phyloP scores from a whole-genome alignment of 495 filamentous ascomycete genomes.

The Penicillium coffeae region DNA sequence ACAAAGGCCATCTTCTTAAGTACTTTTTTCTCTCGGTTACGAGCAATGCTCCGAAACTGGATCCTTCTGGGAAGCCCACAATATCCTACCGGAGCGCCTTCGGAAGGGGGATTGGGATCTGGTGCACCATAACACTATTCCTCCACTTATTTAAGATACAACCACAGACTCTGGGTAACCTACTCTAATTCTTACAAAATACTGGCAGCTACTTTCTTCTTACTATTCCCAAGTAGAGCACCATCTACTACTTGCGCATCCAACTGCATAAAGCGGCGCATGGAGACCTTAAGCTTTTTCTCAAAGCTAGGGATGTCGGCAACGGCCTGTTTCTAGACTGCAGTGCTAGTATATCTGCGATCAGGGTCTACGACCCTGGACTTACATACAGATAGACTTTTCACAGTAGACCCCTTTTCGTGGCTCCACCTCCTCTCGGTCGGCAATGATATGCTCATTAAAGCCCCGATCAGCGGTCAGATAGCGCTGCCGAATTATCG shows the following conservation, averaged over 20 bases:
- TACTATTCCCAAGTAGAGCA: constrained; percentile 8
- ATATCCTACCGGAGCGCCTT: too few relatives aligned
- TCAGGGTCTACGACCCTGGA: too few relatives aligned
- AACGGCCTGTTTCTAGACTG: constrained; percentile 72
- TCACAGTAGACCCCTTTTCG: neutral
- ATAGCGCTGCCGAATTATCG: constrained; percentile 6
- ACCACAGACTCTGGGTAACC: constrained; percentile 36
- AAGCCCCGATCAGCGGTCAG: neutral
- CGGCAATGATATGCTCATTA: neutral
- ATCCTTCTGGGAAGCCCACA: neutral
- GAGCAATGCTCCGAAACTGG: neutral
- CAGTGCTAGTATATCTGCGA: constrained; percentile 69
- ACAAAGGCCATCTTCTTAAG: neutral
- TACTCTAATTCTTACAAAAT: constrained; percentile 42
- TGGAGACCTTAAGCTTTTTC: constrained; percentile 51
- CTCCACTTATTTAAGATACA: constrained; percentile 39
- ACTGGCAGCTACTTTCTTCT: constrained; percentile 28
- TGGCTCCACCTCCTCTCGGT: neutral
- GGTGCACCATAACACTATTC: constrained; percentile 60
- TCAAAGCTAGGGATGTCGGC: constrained; percentile 67
- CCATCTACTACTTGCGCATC: constrained; percentile 18
- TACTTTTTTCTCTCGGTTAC: neutral
- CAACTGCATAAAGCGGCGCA: constrained; percentile 39
- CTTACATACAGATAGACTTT: too few relatives aligned
- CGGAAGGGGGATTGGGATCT: too few relatives aligned